These are phyloP conservation scores for Fusarium nanum DNA, from an alignment of 2,329 filamentous ascomycete genomes.

Conservation along the genomic window DNA sequence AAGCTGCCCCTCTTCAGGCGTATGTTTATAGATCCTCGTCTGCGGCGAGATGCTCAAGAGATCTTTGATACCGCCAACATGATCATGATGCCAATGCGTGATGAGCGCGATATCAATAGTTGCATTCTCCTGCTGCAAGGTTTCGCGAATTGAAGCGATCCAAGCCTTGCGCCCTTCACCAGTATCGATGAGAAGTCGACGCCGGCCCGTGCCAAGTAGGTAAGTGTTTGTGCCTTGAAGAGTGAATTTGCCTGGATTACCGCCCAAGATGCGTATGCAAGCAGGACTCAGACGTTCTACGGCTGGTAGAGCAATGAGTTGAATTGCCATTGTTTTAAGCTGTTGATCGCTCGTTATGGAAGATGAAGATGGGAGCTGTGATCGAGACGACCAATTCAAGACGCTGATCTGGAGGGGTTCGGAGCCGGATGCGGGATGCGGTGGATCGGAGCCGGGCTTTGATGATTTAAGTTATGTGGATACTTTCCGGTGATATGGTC, in stretches of 20 bases:
- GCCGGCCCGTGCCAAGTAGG: conserved; percentile 79
- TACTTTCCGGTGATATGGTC: neutral
- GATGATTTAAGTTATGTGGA: conserved; percentile 9
- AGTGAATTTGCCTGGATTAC: conserved; percentile 87
- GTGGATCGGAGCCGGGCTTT: conserved; percentile 26
- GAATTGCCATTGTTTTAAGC: conserved; percentile 65
- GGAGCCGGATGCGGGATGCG: conserved; percentile 27
- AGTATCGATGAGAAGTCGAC: conserved; percentile 87
- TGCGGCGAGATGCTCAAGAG: conserved; percentile 72
- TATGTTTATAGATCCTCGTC: conserved; percentile 74
- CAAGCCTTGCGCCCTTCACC: conserved; percentile 84
- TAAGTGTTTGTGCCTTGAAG: conserved; percentile 94
- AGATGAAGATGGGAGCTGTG: neutral
- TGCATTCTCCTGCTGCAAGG: conserved; percentile 75
- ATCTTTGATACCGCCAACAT: conserved; percentile 80
- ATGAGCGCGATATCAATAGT: conserved; percentile 77
- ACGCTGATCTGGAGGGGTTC: conserved; percentile 26
- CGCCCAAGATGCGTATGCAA: conserved; percentile 86
- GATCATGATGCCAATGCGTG: conserved; percentile 94
- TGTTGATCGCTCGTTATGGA: neutral
- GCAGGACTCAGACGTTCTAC: conserved; percentile 81
- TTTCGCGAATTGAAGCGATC: conserved; percentile 72
- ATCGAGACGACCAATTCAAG: neutral
- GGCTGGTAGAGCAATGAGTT: conserved; percentile 73
- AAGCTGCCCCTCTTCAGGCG: conserved; percentile 63